A percentile compares a stretch with the other conserved stretches of the same genome.
Evolutionary conservation across 225 moss, liverwort and hornwort genomes (phyloP).

Genomic region (Bryoerythrophyllum caledonicum): DNA sequence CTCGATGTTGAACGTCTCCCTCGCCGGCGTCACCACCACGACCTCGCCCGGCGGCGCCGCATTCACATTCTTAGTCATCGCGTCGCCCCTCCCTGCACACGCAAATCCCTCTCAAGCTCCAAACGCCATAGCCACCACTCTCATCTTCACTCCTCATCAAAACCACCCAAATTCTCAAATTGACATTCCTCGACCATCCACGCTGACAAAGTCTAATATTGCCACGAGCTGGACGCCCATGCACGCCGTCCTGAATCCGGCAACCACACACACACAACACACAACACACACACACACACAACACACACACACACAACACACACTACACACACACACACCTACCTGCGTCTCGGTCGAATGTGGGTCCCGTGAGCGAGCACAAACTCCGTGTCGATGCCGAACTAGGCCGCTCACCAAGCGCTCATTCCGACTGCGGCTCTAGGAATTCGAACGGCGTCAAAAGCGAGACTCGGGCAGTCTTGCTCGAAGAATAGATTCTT

Average conservation of each 20-base stretch:
- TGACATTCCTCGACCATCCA: not conserved
- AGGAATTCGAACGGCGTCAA: not conserved
- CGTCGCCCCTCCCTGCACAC: not conserved
- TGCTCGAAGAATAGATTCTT: not conserved
- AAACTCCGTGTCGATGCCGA: not conserved
- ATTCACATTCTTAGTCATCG: constrained; percentile 45
- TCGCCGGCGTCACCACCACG: constrained; percentile 33
- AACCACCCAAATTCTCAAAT: not conserved
- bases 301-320: too few relatives aligned
- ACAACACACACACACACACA: too few relatives aligned
- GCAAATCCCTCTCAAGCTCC: not conserved
- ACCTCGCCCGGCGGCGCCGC: constrained; percentile 28
- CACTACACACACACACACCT: not conserved
- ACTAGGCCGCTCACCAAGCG: not conserved
- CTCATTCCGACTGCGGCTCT: not conserved
- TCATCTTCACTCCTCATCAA: not conserved
- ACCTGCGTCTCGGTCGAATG: constrained; percentile 5
- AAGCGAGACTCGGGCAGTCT: too few relatives aligned
- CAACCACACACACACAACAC: not conserved
- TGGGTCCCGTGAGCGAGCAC: not conserved
- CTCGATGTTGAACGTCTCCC: constrained; percentile 41
- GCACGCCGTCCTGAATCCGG: not conserved
- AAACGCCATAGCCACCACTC: not conserved
- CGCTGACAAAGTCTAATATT: not conserved
- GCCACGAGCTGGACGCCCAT: not conserved